Percentiles rank a stretch among this genome's conserved stretches.
Evolutionary conservation across 2,329 filamentous ascomycete species (phyloP).

Genomic region (Pseudogymnoascus sp.): DNA sequence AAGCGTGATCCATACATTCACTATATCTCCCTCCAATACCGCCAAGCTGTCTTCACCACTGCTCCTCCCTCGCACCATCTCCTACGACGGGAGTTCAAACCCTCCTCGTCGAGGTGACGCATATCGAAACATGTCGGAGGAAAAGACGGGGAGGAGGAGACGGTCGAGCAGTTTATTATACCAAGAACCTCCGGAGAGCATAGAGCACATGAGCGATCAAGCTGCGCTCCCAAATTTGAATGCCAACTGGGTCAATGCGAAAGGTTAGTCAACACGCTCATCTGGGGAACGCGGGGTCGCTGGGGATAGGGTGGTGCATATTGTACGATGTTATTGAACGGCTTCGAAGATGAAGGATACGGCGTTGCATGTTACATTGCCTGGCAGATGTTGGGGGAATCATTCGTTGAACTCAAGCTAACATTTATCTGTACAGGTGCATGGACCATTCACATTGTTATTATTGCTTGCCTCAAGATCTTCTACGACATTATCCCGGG

Average conservation of each 20-base stretch:
- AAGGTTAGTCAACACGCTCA: constrained; percentile 56
- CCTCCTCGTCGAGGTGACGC: constrained; percentile 50
- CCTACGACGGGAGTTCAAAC: constrained; percentile 77
- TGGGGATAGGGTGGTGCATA: not conserved
- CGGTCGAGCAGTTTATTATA: constrained; percentile 97
- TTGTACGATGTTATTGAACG: not conserved
- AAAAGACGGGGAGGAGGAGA: constrained; percentile 68
- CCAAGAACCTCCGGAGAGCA: constrained; percentile 89
- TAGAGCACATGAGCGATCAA: constrained; percentile 97
- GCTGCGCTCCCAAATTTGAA: constrained; percentile 90
- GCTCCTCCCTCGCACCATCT: constrained; percentile 80
- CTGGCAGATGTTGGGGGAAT: not conserved
- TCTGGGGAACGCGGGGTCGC: not conserved
- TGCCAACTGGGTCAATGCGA: constrained; percentile 97
- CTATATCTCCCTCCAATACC: constrained; percentile 50
- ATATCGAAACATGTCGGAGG: constrained; percentile 46
- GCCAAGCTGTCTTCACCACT: constrained; percentile 92
- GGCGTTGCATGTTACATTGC: not conserved
- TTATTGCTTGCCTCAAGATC: constrained; percentile 88
- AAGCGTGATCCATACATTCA: constrained; percentile 20
- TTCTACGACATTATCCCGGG: constrained; percentile 94
- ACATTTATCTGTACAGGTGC: constrained; percentile 53
- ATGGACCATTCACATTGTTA: constrained; percentile 93
- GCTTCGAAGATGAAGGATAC: not conserved
- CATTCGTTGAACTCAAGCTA: not conserved